Conservation (phyloP, 2,329 filamentous ascomycete species). For the Didymella keratinophila region DNA sequence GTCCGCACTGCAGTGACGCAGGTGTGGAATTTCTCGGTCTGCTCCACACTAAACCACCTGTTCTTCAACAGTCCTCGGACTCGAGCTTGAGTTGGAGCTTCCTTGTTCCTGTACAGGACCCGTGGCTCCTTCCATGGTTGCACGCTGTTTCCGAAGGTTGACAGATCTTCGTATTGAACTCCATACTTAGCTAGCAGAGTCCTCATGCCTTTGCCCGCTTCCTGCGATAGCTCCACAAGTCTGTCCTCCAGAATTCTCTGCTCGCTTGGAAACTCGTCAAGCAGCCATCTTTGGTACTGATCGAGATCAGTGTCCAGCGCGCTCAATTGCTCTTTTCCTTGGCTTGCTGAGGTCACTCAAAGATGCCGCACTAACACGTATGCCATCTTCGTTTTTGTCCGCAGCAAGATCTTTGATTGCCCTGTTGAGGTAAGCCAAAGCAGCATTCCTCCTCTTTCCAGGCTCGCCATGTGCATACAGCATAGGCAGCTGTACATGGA, state of each 20-base stretch:
- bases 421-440: no score
- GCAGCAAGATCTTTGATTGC: background rate
- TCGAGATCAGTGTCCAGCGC: background rate
- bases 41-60: no score
- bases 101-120: background rate
- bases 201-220: no score
- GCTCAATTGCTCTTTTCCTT: background rate
- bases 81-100: background rate
- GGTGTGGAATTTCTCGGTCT: background rate
- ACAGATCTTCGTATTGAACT: background rate
- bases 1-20: background rate
- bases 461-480: no score
- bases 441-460: no score
- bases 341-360: background rate
- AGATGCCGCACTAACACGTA: background rate
- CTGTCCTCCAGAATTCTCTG: no score
- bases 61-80: background rate
- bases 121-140: no score
- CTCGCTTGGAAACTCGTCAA: no score
- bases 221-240: no score
- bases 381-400: background rate
- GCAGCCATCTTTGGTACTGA: background rate
- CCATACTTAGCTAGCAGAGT: background rate
- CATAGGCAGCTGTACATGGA: no score
- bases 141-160: background rate